These are phyloP conservation scores for Plantago ovata DNA, from an alignment of 257 asterid genomes.

Conservation along the genomic window DNA sequence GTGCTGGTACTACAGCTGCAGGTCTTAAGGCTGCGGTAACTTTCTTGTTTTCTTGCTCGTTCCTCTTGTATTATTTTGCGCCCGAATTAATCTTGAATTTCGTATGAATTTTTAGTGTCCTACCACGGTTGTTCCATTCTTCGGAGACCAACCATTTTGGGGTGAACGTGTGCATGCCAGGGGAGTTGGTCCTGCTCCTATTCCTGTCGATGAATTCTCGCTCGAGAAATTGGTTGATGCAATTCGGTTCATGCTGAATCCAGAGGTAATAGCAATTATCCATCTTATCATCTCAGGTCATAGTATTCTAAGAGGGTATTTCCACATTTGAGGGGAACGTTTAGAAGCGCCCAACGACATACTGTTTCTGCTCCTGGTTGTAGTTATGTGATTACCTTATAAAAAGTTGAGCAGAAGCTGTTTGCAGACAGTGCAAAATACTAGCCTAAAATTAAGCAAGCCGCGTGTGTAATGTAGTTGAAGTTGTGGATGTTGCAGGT, in stretches of 20 bases:
- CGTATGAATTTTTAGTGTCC: conserved; percentile 63
- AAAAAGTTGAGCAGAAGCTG: too few relatives aligned
- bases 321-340: too few relatives aligned
- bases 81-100: not conserved
- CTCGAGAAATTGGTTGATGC: conserved; percentile 74
- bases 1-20: conserved; percentile 98
- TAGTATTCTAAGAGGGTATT: too few relatives aligned
- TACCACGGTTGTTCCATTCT: conserved; percentile 86
- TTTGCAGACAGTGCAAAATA: too few relatives aligned
- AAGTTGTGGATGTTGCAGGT: conserved; percentile 44
- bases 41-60: not conserved
- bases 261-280: conserved; percentile 34
- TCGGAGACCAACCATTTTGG: conserved; percentile 95
- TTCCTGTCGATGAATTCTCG: conserved; percentile 75
- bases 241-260: conserved; percentile 74
- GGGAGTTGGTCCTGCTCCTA: conserved; percentile 93
- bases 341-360: too few relatives aligned
- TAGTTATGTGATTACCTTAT: too few relatives aligned
- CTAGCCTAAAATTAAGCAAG: too few relatives aligned
- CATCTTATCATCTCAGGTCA: too few relatives aligned
- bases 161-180: conserved; percentile 78
- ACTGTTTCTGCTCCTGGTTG: too few relatives aligned
- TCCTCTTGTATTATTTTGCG: not conserved
- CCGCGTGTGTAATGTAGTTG: too few relatives aligned
- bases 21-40: conserved; percentile 90